Conservation (phyloP, 208 protist species). For the Wallacemonas sp. region DNA sequence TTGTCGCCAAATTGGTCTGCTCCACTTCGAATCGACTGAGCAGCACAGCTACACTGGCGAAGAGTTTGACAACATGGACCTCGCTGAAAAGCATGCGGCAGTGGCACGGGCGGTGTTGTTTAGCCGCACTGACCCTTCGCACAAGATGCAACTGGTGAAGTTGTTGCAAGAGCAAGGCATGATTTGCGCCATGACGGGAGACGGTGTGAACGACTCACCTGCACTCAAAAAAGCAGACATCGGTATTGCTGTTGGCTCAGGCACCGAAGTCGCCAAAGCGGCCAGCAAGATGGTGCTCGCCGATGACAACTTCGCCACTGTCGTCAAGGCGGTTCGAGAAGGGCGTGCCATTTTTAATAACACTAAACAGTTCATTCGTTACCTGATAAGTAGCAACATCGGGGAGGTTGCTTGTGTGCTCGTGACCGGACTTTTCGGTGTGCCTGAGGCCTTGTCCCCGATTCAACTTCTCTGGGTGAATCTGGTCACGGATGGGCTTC, state of each 20-base stretch:
- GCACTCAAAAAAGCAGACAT: slow-evolving; percentile 99
- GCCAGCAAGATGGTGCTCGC: slow-evolving; percentile 96
- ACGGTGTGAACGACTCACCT: slow-evolving; percentile 94
- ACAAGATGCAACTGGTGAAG: slow-evolving; percentile 88
- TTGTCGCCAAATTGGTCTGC: slow-evolving; percentile 93
- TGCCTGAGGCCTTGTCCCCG: slow-evolving; percentile 94
- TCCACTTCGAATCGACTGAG: slow-evolving; percentile 36
- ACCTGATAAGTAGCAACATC: slow-evolving; percentile 97
- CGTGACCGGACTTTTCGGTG: slow-evolving; percentile 78
- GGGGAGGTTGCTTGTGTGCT: slow-evolving; percentile 93
- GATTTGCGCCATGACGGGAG: slow-evolving; percentile 91
- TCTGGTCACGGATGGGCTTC: slow-evolving; percentile 98
- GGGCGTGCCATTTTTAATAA: slow-evolving; percentile 97
- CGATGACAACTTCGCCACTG: slow-evolving; percentile 97
- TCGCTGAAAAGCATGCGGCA: slow-evolving; percentile 42
- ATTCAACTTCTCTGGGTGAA: slow-evolving; percentile 99
- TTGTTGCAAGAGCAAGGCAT: slow-evolving; percentile 77
- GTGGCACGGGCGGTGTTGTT: slow-evolving; percentile 73
- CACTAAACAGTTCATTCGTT: slow-evolving; percentile 98
- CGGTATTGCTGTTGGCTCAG: slow-evolving; percentile 98
- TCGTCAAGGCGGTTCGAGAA: slow-evolving; percentile 95
- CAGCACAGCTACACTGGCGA: slow-evolving; percentile 66
- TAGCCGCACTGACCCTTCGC: slow-evolving; percentile 77
- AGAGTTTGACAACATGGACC: slow-evolving; percentile 73
- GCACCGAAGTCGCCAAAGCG: slow-evolving; percentile 97